Percentiles rank a stretch among this genome's conserved stretches.
phyloP scores from a whole-genome alignment of 2,329 filamentous ascomycete species.

The Fusarium euwallaceae region DNA sequence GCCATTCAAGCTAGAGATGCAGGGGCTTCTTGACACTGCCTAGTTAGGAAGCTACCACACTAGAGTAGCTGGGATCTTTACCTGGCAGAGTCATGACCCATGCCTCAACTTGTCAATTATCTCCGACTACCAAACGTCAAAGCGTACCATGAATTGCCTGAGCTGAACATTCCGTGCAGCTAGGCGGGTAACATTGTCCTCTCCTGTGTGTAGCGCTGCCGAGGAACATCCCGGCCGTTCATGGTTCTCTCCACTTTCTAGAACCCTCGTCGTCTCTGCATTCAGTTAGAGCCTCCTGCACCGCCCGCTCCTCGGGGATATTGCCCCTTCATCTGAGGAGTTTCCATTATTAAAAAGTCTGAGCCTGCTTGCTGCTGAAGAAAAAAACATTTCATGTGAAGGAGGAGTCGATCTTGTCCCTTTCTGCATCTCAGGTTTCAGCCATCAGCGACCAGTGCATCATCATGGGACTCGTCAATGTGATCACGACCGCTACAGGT shows the following conservation, averaged over 20 bases:
- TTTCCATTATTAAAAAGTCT: conserved; percentile 12
- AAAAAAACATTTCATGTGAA: conserved; percentile 9
- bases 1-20: background rate
- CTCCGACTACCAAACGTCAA: background rate
- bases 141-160: background rate
- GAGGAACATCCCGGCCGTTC: background rate
- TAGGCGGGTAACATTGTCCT: too few species aligned
- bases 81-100: background rate
- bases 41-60: background rate
- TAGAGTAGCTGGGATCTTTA: background rate
- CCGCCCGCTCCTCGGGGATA: conserved; percentile 19
- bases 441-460: conserved; percentile 13
- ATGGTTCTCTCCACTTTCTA: conserved; percentile 17
- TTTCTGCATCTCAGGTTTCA: conserved; percentile 14
- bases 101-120: background rate
- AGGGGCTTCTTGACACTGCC: conserved; percentile 2
- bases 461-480: conserved; percentile 33
- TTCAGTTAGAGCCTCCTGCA: conserved; percentile 6
- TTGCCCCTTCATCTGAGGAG: background rate
- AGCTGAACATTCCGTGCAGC: background rate
- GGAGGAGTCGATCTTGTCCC: conserved; percentile 32
- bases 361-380: background rate
- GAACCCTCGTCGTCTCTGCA: background rate
- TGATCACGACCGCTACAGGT: conserved; percentile 26
- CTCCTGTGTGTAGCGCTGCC: background rate